These are phyloP conservation scores for Bacidia rubella DNA, from an alignment of 495 filamentous ascomycete species.

Conservation along the genomic window DNA sequence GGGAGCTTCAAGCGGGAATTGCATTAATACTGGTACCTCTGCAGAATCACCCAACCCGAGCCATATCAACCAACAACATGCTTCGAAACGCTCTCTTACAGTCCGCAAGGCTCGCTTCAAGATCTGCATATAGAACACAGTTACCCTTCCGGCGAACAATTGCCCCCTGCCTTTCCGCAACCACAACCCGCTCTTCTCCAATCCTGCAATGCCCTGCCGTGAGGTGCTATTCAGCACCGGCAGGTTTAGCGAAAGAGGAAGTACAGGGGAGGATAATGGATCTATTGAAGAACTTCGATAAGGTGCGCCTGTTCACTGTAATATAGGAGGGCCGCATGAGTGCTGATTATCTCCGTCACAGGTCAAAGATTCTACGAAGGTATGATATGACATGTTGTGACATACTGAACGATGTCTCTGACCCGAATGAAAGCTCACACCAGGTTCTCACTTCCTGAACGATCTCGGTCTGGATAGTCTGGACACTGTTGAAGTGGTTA, in stretches of 20 bases:
- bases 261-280: constrained; percentile 87
- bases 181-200: constrained; percentile 41
- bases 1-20: neutral
- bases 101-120: constrained; percentile 31
- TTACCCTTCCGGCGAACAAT: constrained; percentile 17
- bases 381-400: constrained; percentile 25
- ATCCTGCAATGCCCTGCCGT: constrained; percentile 43
- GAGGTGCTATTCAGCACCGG: constrained; percentile 75
- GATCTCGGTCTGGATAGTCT: constrained; percentile 93
- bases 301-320: constrained; percentile 45
- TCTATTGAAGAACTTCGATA: constrained; percentile 89
- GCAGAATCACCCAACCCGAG: neutral
- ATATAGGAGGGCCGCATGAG: constrained; percentile 2
- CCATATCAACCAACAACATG: constrained; percentile 41
- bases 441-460: constrained; percentile 78
- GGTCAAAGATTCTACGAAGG: constrained; percentile 66
- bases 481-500: constrained; percentile 97
- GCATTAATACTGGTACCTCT: neutral
- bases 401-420: neutral
- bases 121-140: constrained; percentile 6
- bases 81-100: constrained; percentile 73
- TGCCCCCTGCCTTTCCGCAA: constrained; percentile 32
- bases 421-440: constrained; percentile 47
- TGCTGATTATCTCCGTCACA: constrained; percentile 25
- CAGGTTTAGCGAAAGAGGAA: constrained; percentile 63